Conservation (phyloP, 148 eudicot genomes). For the Amaranthus hypochondriacus region DNA sequence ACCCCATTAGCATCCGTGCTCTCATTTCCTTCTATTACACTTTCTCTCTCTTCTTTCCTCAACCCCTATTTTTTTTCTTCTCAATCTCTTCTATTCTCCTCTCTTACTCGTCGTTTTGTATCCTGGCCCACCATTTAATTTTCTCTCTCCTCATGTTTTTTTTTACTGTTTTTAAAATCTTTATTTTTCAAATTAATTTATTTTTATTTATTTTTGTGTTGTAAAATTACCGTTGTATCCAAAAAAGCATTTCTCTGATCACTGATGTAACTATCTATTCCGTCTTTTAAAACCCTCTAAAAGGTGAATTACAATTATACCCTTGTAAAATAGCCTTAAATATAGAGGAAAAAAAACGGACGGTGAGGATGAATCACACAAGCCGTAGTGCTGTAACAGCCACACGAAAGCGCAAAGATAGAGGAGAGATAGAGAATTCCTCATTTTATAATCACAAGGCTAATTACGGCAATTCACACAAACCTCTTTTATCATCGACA, state of each 20-base stretch:
- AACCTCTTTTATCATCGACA: conserved; percentile 10
- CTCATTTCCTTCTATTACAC: conserved; percentile 8
- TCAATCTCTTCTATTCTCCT: not conserved
- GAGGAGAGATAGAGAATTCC: conserved; percentile 28
- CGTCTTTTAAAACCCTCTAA: not conserved
- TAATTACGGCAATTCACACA: conserved; percentile 17
- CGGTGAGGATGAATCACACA: conserved; percentile 53
- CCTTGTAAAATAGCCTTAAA: not conserved
- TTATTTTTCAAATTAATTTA: not conserved
- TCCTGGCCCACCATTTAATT: not conserved
- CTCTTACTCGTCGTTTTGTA: not conserved
- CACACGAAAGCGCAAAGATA: conserved; percentile 62
- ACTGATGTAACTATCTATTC: conserved; percentile 8
- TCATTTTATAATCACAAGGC: conserved; percentile 24
- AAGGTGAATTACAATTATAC: not conserved
- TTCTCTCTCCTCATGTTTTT: not conserved
- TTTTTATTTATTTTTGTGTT: not conserved
- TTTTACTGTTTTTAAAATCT: too few species aligned
- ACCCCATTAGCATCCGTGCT: conserved; percentile 5
- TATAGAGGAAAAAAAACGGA: conserved; percentile 15
- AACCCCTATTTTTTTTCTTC: not conserved
- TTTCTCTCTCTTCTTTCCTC: conserved; percentile 15
- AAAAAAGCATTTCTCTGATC: not conserved
- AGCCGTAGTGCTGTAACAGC: conserved; percentile 35
- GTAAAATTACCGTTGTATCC: conserved; percentile 11